Evolutionary conservation across 495 filamentous ascomycete species (phyloP).

Genomic region (Neurospora sp.): DNA sequence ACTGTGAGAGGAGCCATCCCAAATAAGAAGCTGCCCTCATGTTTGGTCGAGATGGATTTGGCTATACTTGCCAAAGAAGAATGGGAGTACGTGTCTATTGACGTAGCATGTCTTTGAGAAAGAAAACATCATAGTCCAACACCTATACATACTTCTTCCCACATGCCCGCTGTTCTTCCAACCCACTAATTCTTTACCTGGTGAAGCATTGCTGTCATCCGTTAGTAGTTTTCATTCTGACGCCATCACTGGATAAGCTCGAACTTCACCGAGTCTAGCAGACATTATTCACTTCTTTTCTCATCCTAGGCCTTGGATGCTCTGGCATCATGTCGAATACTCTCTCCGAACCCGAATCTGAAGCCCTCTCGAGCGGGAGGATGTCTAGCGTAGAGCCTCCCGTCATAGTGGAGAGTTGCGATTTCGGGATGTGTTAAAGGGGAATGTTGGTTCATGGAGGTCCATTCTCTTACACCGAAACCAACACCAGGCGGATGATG

Average conservation of each 20-base stretch:
- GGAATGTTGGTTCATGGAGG: too few species aligned
- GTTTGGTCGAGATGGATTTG: not conserved
- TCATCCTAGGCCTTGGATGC: too few species aligned
- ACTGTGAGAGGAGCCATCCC: not conserved
- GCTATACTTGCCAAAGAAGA: not conserved
- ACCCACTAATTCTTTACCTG: not conserved
- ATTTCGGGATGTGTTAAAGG: too few species aligned
- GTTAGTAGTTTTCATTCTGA: not conserved
- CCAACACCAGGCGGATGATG: not conserved
- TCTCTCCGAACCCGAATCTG: too few species aligned
- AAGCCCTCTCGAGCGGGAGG: too few species aligned
- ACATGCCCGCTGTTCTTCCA: not conserved
- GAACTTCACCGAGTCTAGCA: not conserved
- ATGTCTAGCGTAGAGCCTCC: too few species aligned
- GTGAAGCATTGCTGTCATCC: not conserved
- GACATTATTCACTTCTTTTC: not conserved
- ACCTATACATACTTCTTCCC: not conserved
- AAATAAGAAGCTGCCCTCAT: not conserved
- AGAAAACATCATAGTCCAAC: too few species aligned
- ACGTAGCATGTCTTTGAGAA: too few species aligned
- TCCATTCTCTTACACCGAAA: too few species aligned
- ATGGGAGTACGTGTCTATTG: not conserved
- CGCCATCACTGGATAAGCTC: not conserved
- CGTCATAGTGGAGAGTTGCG: too few species aligned
- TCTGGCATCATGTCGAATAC: too few species aligned